Evolutionary conservation across 2,329 filamentous ascomycete species (phyloP), one percentile per base, ranked within the genome.

Genomic region (Botrytis cinerea): DNA sequence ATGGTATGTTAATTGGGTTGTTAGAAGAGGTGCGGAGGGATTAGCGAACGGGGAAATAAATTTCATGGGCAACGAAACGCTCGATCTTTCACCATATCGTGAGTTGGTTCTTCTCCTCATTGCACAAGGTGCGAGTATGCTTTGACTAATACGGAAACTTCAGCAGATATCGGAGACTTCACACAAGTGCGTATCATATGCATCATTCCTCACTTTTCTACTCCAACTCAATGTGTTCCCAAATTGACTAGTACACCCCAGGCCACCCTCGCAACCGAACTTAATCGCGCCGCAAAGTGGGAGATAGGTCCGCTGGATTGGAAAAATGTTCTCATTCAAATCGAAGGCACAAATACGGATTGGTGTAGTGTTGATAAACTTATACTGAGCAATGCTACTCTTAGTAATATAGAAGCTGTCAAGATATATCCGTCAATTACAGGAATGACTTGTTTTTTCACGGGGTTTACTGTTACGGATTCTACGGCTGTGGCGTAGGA

Each of bases 171-270:
- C 14, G 64, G 48, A 32, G 64, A 68, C 2, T 57, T 68, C 10
- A 68, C 64, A 43, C 46, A 68, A 32, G 64, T 68, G 40, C 10
- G 46, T 28, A 22, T 1, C 10, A 46, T 32, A 4, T 20, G 14
- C 16, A 64, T 25, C 40, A 38, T 18, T 10, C 12, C 28, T 48
- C 4, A 16, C 22, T 10, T 16, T 38, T 35, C 20, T 38, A 54
- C n/a, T 54, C n/a, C 5, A 54, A 8, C 48, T n/a, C 2, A n/a
- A 16, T 0, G 0, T n/a, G 0, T 54, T 54, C 25, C 0, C 48
- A 54, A 54, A n/a, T 7, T n/a, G 16, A 54, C 48, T n/a, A 1
- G 1, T 7, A 7, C 25, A 1, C 25, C 25, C 14, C 28, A 59
- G 57, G 57, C 57, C 35, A 59, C 35, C 57, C 18, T 59, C 14